Percentiles rank a stretch among this genome's conserved stretches.
These are phyloP conservation scores for Colletotrichum cordylinicola DNA, from an alignment of 2,329 filamentous ascomycete genomes.

Conservation along the genomic window DNA sequence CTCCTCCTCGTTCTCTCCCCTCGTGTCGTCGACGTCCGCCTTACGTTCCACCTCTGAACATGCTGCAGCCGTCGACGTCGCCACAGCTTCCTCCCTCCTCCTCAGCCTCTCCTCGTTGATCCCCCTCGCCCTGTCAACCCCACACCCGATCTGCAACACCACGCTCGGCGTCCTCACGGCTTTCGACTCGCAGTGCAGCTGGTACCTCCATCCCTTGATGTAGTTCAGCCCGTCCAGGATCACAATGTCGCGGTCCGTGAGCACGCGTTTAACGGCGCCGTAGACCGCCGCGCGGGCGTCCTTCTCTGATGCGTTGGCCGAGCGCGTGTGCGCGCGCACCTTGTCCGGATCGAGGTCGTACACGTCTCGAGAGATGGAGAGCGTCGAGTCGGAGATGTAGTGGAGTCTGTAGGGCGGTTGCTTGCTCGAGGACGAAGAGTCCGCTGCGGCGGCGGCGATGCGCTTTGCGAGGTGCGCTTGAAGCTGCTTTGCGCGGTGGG, in stretches of 20 bases:
- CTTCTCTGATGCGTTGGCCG: conserved; percentile 79
- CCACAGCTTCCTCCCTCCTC: conserved; percentile 25
- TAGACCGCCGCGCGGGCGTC: conserved; percentile 79
- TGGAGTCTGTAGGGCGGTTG: conserved; percentile 66
- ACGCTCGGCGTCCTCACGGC: conserved; percentile 78
- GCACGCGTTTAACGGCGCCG: conserved; percentile 77
- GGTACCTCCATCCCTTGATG: conserved; percentile 90
- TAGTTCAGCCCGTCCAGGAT: conserved; percentile 84
- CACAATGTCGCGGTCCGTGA: conserved; percentile 77
- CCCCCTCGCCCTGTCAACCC: conserved; percentile 53
- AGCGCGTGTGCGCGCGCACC: conserved; percentile 65
- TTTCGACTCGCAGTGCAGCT: conserved; percentile 85
- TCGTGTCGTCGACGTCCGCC: conserved; percentile 40
- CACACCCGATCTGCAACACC: conserved; percentile 70
- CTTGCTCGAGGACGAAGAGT: conserved; percentile 21
- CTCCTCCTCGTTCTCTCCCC: conserved; percentile 26
- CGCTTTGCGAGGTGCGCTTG: conserved; percentile 66
- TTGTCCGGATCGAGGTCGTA: conserved; percentile 67
- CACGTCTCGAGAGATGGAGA: conserved; percentile 72
- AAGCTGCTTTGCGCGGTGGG: conserved; percentile 70
- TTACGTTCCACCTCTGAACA: not conserved
- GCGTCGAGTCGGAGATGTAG: conserved; percentile 75
- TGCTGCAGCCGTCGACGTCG: not conserved
- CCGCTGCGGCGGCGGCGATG: conserved; percentile 47
- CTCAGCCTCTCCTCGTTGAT: conserved; percentile 67